phyloP scores from a whole-genome alignment of 495 filamentous ascomycete species.

The Endocarpon pusillum region DNA sequence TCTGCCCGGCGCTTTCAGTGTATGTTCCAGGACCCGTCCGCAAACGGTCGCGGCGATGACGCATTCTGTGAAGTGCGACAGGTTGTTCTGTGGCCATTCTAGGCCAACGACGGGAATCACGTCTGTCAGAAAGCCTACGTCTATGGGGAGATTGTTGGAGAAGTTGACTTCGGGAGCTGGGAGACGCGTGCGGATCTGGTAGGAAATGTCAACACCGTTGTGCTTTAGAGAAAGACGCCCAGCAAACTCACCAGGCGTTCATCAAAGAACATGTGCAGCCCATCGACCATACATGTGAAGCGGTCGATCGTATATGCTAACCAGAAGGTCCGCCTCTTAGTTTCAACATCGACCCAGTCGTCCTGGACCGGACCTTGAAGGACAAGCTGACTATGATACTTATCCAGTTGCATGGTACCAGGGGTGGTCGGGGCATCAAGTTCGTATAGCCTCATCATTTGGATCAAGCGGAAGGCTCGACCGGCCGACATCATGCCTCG shows the following conservation, averaged over 20 bases:
- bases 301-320: conserved; percentile 37
- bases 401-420: conserved; percentile 9
- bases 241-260: conserved; percentile 27
- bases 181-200: conserved; percentile 21
- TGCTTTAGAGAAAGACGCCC: conserved; percentile 2
- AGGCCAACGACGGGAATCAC: conserved; percentile 15
- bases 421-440: no score
- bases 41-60: conserved; percentile 29
- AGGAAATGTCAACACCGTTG: no score
- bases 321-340: conserved; percentile 37
- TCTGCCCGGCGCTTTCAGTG: conserved; percentile 15
- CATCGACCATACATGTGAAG: conserved; percentile 29
- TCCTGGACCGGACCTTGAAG: conserved; percentile 1
- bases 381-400: conserved; percentile 1
- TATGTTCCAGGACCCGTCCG: conserved; percentile 27
- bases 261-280: conserved; percentile 29
- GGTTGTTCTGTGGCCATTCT: background rate
- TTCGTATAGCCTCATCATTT: conserved; percentile 31
- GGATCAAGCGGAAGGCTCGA: conserved; percentile 33
- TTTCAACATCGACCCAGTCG: conserved; percentile 23
- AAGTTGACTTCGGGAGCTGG: conserved; percentile 32
- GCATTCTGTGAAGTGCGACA: conserved; percentile 31
- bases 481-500: conserved; percentile 38
- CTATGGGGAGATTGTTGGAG: conserved; percentile 26
- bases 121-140: conserved; percentile 27